Percentiles rank a stretch among this genome's conserved stretches.
Evolutionary conservation across 805 yeast genomes (phyloP).

Genomic region (Peterozyma toletana): DNA sequence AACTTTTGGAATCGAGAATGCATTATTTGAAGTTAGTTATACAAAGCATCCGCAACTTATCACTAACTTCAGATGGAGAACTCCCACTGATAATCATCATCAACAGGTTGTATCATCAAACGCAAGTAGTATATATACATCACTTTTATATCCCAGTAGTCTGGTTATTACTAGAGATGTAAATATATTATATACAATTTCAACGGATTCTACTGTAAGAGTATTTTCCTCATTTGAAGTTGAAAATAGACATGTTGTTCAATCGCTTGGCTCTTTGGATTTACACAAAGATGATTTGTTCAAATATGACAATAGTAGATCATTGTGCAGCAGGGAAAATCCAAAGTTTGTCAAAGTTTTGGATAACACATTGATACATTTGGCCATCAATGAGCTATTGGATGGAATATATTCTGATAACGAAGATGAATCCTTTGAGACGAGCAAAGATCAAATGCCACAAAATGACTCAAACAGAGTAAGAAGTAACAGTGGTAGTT

Average conservation of each 20-base stretch:
- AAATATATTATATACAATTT: constrained; percentile 57
- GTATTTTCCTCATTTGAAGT: constrained; percentile 65
- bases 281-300: constrained; percentile 13
- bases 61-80: constrained; percentile 52
- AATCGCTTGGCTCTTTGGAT: constrained; percentile 46
- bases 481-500: constrained; percentile 11
- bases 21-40: constrained; percentile 62
- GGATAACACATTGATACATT: constrained; percentile 28
- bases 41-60: constrained; percentile 60
- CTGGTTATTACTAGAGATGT: constrained; percentile 29
- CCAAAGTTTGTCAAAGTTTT: constrained; percentile 22
- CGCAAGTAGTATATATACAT: constrained; percentile 15
- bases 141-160: constrained; percentile 6
- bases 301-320: not conserved
- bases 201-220: constrained; percentile 50
- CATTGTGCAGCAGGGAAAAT: constrained; percentile 5
- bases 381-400: constrained; percentile 16
- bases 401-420: constrained; percentile 11
- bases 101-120: constrained; percentile 20
- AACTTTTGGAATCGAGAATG: constrained; percentile 55
- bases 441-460: not conserved
- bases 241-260: constrained; percentile 49
- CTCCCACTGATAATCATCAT: constrained; percentile 7
- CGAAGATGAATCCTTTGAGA: not conserved
- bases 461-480: constrained; percentile 11